Evolutionary conservation across 805 yeast species (phyloP).

Genomic region (Hanseniaspora mollemarum): DNA sequence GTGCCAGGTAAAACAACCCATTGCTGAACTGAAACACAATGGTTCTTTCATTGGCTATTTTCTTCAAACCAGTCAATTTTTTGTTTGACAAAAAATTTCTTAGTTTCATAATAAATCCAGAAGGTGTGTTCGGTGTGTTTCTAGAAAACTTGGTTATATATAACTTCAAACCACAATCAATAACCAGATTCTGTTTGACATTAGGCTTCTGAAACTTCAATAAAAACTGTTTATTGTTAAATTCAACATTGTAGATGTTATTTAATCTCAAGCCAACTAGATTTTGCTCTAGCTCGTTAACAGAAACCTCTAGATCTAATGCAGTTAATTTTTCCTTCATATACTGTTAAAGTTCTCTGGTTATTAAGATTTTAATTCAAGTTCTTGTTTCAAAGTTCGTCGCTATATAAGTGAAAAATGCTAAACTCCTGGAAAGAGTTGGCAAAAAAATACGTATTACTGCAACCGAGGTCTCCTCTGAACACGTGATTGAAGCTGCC

Average conservation of each 20-base stretch:
- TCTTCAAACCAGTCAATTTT: constrained; percentile 59
- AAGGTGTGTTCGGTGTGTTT: constrained; percentile 69
- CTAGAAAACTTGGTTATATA: constrained; percentile 73
- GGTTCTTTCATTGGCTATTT: constrained; percentile 72
- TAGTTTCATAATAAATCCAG: constrained; percentile 72
- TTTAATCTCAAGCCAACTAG: constrained; percentile 60
- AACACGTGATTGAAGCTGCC: no score
- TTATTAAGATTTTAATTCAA: no score
- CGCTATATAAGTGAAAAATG: no score
- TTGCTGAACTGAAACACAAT: constrained; percentile 75
- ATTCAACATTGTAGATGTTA: constrained; percentile 71
- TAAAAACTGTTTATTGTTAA: constrained; percentile 59
- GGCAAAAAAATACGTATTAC: no score
- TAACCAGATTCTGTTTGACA: constrained; percentile 58
- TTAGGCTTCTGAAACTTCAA: constrained; percentile 76
- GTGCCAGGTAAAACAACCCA: constrained; percentile 61
- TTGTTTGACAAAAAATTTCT: constrained; percentile 78
- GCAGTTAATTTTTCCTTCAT: constrained; percentile 77
- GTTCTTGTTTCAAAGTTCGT: no score
- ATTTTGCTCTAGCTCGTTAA: constrained; percentile 49
- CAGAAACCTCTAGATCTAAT: constrained; percentile 62
- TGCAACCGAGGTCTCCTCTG: no score
- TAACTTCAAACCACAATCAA: constrained; percentile 77
- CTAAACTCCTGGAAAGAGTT: no score
- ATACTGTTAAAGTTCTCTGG: neutral